Evolutionary conservation across 176 grass and related monocot species (phyloP).

Genomic region (Lolium multiflorum): DNA sequence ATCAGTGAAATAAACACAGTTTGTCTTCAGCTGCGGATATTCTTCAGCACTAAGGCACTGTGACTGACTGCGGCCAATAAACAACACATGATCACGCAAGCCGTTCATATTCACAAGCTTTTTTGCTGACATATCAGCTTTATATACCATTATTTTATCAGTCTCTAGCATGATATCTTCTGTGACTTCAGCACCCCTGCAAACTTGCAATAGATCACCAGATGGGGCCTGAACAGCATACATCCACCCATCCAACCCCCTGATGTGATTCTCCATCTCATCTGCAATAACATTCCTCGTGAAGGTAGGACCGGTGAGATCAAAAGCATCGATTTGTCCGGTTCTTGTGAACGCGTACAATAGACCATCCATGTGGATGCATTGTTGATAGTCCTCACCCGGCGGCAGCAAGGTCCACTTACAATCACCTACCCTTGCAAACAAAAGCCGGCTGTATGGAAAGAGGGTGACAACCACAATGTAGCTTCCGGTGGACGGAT

Average conservation of each 20-base stretch:
- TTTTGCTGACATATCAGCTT: neutral
- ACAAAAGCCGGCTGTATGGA: neutral
- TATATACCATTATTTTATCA: neutral
- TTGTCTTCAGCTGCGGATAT: neutral
- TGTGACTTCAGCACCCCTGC: neutral
- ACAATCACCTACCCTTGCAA: slow-evolving; percentile 25
- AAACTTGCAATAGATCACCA: slow-evolving; percentile 38
- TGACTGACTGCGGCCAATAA: neutral
- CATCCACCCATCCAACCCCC: neutral
- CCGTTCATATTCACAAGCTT: neutral
- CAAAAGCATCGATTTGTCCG: slow-evolving; percentile 19
- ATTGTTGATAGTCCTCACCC: neutral
- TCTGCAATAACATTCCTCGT: neutral
- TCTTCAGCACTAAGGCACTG: neutral
- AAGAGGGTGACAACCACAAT: slow-evolving; percentile 30
- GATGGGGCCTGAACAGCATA: slow-evolving; percentile 13
- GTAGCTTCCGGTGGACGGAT: neutral
- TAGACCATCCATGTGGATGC: slow-evolving; percentile 1
- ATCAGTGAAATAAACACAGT: slow-evolving; percentile 22
- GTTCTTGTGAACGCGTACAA: neutral
- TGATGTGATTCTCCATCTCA: neutral
- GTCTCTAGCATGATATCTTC: neutral
- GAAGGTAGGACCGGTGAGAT: neutral
- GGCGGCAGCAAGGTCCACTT: neutral
- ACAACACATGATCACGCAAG: neutral